Base-by-base conservation (phyloP, 352 stramenopile species). In the Phytopythium cucurbitacearum region DNA sequence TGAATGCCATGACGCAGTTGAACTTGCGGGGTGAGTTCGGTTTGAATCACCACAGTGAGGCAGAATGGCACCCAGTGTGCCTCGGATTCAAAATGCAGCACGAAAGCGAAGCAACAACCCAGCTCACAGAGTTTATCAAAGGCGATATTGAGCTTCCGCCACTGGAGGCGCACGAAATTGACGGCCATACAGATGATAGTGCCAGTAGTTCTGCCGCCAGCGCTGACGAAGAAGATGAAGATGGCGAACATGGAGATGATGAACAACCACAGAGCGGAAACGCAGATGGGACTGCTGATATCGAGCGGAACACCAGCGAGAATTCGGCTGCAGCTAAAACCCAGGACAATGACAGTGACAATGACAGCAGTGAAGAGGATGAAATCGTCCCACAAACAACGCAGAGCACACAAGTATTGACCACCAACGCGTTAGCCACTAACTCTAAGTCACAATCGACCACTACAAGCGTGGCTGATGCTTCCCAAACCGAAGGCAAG, bases 141-240 rank as follows among this genome's bases (percentile, higher is more conserved):
- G 71, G 73, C 0, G 74, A 87, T 16, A 76, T 76, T 40, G 41
- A 85, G 40, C 45, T 88, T 7, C 72, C 74, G 3, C 74, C 78
- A 34, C 65, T 65, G 9, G 70, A 62, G 10, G 73, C 77, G 45
- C 65, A 91, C 47, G 80, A 89, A 53, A 83, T 88, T 36, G 80
- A 91, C 50, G 83, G 78, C 7, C 76, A 90, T 59, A 93, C 83
- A 1, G 83, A 93, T 40, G 78, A 93, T 44, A 89, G 80, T 40
- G 80, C 78, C 3, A 88, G 69, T 47, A 76, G 64, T 21, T 93
- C 83, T 5, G 83, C 72, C 7, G 77, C 70, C 3, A 89, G 77
- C 47, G 73, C 58, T 0, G 72, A 89, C 1, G 71, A 77, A 10
- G 67, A 45, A 7, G 63, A 67, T 5, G 59, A 40, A 2, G 62